phyloP scores from a whole-genome alignment of 129 eudicot genomes.

The Flaveria trinervia region DNA sequence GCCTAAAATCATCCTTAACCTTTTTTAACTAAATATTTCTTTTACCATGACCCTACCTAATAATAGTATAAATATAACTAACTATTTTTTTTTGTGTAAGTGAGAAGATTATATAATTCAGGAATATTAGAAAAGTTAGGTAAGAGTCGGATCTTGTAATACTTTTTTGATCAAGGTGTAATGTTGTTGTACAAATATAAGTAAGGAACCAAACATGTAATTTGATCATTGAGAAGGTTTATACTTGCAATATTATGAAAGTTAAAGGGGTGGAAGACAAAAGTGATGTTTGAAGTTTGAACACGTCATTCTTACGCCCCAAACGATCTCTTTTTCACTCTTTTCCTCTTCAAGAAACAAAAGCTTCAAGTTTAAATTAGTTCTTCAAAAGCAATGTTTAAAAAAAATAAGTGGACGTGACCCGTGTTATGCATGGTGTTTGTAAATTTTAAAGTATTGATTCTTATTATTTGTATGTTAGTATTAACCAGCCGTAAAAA shows the following conservation, averaged over 20 bases:
- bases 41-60: too few species aligned
- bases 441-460: too few species aligned
- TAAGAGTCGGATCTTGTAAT: slow-evolving; percentile 20
- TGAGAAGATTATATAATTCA: not conserved
- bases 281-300: slow-evolving; percentile 23
- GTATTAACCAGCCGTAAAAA: too few species aligned
- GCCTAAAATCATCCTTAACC: too few species aligned
- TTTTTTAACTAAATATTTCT: too few species aligned
- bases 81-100: not conserved
- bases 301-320: slow-evolving; percentile 41
- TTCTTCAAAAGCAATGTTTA: slow-evolving; percentile 16
- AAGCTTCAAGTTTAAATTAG: slow-evolving; percentile 31
- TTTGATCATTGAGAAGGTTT: not conserved
- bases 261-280: slow-evolving; percentile 10
- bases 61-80: too few species aligned
- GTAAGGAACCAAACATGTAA: slow-evolving; percentile 5
- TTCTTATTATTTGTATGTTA: too few species aligned
- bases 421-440: too few species aligned
- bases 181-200: slow-evolving; percentile 6
- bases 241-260: not conserved
- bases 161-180: not conserved
- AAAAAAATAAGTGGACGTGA: too few species aligned
- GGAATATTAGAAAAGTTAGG: slow-evolving; percentile 17
- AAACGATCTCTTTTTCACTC: slow-evolving; percentile 42
- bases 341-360: slow-evolving; percentile 34